Conservation (phyloP, 805 yeast species). For the Pichia ethanolica region DNA sequence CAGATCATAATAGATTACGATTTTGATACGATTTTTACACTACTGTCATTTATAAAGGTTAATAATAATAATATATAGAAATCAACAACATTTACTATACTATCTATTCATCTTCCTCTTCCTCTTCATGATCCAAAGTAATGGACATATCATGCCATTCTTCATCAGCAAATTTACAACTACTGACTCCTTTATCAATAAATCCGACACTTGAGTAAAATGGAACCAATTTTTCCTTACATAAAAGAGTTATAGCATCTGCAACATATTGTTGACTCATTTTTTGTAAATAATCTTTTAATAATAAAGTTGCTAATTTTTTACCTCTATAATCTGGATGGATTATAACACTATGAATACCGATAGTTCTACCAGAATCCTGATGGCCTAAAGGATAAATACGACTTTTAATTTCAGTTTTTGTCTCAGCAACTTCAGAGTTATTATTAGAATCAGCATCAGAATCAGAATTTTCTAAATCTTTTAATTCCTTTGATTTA, state of each 20-base stretch:
- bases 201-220: conserved; percentile 84
- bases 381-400: conserved; percentile 47
- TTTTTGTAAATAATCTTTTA: conserved; percentile 88
- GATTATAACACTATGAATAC: conserved; percentile 75
- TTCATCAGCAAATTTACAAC: conserved; percentile 49
- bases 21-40: background rate
- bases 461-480: background rate
- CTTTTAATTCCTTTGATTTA: background rate
- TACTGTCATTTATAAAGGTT: background rate
- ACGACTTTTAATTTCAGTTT: conserved; percentile 13
- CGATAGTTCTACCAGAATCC: conserved; percentile 68
- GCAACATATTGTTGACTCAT: conserved; percentile 83
- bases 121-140: conserved; percentile 36
- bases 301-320: conserved; percentile 72
- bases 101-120: conserved; percentile 25
- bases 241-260: conserved; percentile 64
- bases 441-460: background rate
- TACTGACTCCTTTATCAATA: conserved; percentile 56
- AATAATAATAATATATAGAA: background rate
- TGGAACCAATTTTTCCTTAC: conserved; percentile 59
- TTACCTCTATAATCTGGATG: conserved; percentile 72
- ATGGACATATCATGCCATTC: conserved; percentile 53
- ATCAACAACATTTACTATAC: conserved; percentile 5
- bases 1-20: background rate
- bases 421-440: background rate